Evolutionary conservation across 2,329 filamentous ascomycete species (phyloP).

Genomic region (Fusarium mexicanum): DNA sequence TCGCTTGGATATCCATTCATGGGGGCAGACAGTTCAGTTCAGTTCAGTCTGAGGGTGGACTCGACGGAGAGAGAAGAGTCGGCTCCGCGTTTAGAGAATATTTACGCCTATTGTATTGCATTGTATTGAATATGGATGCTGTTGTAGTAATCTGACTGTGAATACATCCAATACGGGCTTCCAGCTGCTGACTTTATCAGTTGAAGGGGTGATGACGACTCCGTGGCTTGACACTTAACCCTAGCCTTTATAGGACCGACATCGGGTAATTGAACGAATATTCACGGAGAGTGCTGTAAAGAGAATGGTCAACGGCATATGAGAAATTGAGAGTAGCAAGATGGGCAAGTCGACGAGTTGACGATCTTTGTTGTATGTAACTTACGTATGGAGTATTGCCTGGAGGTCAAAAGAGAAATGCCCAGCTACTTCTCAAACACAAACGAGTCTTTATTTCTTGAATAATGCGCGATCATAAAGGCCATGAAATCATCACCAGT

Average conservation of each 20-base stretch:
- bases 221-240: background rate
- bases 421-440: background rate
- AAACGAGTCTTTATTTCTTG: background rate
- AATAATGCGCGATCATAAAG: background rate
- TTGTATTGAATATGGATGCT: background rate
- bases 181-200: background rate
- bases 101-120: background rate
- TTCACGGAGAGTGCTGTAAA: conserved; percentile 6
- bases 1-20: conserved; percentile 5
- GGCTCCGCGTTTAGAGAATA: background rate
- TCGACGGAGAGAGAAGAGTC: background rate
- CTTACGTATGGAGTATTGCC: background rate
- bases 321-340: background rate
- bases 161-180: background rate
- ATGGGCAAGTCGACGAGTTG: background rate
- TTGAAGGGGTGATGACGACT: conserved; percentile 18
- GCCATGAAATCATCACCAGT: background rate
- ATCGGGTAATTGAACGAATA: conserved; percentile 3
- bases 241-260: conserved; percentile 2
- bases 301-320: background rate
- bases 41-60: background rate
- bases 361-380: background rate
- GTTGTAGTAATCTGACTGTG: background rate
- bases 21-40: background rate
- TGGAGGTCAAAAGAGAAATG: background rate